Conservation (phyloP, 495 filamentous ascomycete species). For the Podospora didyma region DNA sequence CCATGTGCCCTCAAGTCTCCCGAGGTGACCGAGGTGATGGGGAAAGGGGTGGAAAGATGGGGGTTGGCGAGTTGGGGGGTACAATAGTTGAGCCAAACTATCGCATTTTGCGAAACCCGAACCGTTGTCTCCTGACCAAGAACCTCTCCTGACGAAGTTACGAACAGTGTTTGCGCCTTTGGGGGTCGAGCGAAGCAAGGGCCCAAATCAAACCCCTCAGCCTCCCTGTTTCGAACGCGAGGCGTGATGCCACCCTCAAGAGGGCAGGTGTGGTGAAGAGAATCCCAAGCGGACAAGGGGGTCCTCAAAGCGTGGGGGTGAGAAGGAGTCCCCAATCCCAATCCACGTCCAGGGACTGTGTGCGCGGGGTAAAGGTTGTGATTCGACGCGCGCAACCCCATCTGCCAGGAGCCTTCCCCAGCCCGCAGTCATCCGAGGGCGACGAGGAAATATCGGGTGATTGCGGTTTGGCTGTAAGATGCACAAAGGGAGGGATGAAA, state of each 20-base stretch:
- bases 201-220: neutral
- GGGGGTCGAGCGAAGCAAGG: neutral
- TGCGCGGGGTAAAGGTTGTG: neutral
- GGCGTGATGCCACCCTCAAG: slow-evolving; percentile 2
- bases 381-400: neutral
- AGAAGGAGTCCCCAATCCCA: neutral
- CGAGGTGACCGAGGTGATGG: neutral
- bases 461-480: neutral
- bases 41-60: neutral
- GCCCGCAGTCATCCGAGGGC: slow-evolving; percentile 3
- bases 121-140: neutral
- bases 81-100: neutral
- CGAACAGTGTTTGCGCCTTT: neutral
- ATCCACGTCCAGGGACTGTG: neutral
- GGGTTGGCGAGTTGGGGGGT: neutral
- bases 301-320: neutral
- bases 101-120: neutral
- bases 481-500: too few relatives aligned
- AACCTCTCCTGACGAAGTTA: too few relatives aligned
- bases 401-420: neutral
- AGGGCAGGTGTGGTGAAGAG: slow-evolving; percentile 6
- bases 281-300: neutral
- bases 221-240: slow-evolving; percentile 1
- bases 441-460: slow-evolving; percentile 2
- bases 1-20: neutral